These are phyloP conservation scores for Trichosporon coremiiforme DNA, from an alignment of 1,284 basidiomycete species.

Conservation along the genomic window DNA sequence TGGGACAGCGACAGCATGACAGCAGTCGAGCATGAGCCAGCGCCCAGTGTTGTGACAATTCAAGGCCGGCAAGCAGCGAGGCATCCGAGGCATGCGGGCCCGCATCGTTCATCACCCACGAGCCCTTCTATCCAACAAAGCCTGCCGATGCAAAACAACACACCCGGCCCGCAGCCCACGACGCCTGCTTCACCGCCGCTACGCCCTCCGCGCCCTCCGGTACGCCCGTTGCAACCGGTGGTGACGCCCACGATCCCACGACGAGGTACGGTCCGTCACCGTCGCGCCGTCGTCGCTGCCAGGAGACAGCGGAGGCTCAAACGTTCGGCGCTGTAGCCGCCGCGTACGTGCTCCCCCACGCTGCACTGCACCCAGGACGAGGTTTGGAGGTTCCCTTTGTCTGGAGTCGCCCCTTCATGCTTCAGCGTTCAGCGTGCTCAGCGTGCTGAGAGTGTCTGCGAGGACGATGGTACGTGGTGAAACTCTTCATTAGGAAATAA, in stretches of 20 bases:
- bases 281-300: not conserved
- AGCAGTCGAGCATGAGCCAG: not conserved
- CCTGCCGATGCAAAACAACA: not conserved
- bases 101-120: not conserved
- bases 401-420: not conserved
- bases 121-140: not conserved
- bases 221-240: not conserved
- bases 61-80: not conserved
- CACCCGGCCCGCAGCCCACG: constrained; percentile 5
- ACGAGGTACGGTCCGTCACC: no score
- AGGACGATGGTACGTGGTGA: not conserved
- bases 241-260: not conserved
- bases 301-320: not conserved
- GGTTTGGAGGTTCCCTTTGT: not conserved
- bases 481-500: constrained; percentile 18
- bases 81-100: not conserved
- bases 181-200: not conserved
- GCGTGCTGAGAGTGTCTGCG: no score
- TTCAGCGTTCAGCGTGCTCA: no score
- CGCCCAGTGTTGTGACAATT: constrained; percentile 5
- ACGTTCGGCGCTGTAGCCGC: not conserved
- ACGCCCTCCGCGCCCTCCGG: not conserved
- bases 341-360: not conserved
- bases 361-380: not conserved
- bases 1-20: not conserved